Evolutionary conservation across 2,329 filamentous ascomycete species (phyloP).

Genomic region (Pyrenophora seminiperda): DNA sequence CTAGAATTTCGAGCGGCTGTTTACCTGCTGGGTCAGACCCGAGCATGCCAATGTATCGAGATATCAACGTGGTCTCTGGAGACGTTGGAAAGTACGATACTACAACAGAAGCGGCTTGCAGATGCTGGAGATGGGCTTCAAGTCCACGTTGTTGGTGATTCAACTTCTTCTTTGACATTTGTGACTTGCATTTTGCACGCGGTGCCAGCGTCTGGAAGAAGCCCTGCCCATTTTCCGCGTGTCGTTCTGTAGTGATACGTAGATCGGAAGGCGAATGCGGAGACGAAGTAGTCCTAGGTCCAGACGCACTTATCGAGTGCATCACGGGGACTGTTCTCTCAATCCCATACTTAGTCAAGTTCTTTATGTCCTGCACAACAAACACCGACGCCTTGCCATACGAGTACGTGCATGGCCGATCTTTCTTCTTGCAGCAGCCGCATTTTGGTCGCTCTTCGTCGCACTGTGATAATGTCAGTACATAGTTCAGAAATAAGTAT

Average conservation of each 20-base stretch:
- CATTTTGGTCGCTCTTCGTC: constrained; percentile 39
- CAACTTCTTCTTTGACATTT: constrained; percentile 19
- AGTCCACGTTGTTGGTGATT: constrained; percentile 21
- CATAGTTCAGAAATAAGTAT: background rate
- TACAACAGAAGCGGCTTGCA: constrained; percentile 16
- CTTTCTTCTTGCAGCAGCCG: constrained; percentile 34
- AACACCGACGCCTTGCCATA: constrained; percentile 36
- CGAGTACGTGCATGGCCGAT: constrained; percentile 34
- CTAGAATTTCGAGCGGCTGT: constrained; percentile 33
- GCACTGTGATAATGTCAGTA: constrained; percentile 26
- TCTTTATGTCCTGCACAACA: constrained; percentile 36
- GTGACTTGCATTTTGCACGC: constrained; percentile 14
- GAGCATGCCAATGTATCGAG: constrained; percentile 32
- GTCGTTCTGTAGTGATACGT: constrained; percentile 25
- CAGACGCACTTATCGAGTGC: constrained; percentile 15
- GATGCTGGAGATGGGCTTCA: constrained; percentile 18
- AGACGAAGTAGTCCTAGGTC: background rate
- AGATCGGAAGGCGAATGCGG: constrained; percentile 16
- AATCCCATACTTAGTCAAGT: constrained; percentile 38
- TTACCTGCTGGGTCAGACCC: constrained; percentile 17
- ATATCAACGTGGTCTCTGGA: constrained; percentile 25
- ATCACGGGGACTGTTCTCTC: constrained; percentile 21
- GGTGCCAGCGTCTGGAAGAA: constrained; percentile 35
- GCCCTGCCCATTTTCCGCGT: constrained; percentile 31
- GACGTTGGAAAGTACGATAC: constrained; percentile 18